Percentiles rank a stretch among this genome's conserved stretches.
phyloP scores from a whole-genome alignment of 202 grass and related monocot genomes.

The Schoenoplectus tabernaemontani region DNA sequence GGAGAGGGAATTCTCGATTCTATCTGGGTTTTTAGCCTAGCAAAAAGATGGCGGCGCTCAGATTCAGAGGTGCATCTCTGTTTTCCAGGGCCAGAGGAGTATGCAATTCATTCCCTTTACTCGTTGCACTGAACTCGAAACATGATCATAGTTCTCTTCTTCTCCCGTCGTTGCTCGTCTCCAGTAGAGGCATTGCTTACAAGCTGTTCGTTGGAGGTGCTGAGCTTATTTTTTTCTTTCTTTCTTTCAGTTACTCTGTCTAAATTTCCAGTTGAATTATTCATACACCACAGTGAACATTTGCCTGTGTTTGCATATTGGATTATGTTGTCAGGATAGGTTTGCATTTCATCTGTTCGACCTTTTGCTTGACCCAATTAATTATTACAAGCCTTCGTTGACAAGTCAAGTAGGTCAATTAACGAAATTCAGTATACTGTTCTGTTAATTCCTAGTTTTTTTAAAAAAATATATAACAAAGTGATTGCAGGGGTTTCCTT shows the following conservation, averaged over 20 bases:
- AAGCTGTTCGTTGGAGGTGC: constrained; percentile 81
- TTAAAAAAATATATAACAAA: constrained; percentile 6
- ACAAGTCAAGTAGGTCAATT: neutral
- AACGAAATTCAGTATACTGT: neutral
- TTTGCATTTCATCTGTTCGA: neutral
- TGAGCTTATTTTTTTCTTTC: neutral
- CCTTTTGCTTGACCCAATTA: neutral
- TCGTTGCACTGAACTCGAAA: neutral
- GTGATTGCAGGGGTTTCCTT: constrained; percentile 56
- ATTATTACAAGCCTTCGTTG: no score
- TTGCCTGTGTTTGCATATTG: neutral
- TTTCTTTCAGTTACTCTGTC: no score
- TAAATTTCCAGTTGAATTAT: no score
- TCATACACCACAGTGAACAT: neutral
- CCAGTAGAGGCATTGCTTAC: constrained; percentile 50
- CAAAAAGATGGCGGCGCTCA: constrained; percentile 44
- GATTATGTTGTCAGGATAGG: constrained; percentile 31
- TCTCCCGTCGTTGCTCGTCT: constrained; percentile 32
- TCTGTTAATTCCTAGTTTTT: neutral
- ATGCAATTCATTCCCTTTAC: neutral
- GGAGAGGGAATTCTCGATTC: neutral
- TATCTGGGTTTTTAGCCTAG: constrained; percentile 7
- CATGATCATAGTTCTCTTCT: neutral
- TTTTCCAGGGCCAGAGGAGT: neutral
- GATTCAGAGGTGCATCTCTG: constrained; percentile 28